phyloP scores from a whole-genome alignment of 208 protist genomes.

The Leishmania martiniquensis region DNA sequence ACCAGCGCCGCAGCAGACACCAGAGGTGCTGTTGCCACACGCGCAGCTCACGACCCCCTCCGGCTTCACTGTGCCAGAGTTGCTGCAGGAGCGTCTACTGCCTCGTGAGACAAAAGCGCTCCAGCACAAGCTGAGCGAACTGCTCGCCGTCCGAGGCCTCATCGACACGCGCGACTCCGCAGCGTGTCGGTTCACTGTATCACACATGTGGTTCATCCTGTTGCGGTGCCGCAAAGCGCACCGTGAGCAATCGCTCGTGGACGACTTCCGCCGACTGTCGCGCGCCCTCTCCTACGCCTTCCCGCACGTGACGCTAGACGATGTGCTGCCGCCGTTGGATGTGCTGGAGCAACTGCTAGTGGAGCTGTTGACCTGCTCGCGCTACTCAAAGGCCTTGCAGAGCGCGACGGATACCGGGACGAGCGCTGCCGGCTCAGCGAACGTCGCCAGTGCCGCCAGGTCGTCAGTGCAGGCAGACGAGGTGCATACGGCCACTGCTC shows the following conservation, averaged over 20 bases:
- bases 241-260: conserved; percentile 26
- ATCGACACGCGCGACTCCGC: conserved; percentile 19
- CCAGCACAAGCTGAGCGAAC: conserved; percentile 22
- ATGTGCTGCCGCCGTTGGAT: conserved; percentile 31
- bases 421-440: background rate
- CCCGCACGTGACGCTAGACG: conserved; percentile 6
- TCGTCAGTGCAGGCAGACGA: background rate
- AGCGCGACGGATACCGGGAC: too few species aligned
- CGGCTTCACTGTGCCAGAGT: conserved; percentile 26
- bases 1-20: background rate
- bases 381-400: background rate
- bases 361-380: conserved; percentile 22
- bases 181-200: conserved; percentile 19
- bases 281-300: conserved; percentile 22
- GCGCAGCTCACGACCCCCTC: conserved; percentile 17
- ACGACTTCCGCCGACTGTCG: conserved; percentile 16
- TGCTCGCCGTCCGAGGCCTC: conserved; percentile 17
- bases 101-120: conserved; percentile 20
- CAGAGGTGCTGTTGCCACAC: conserved; percentile 20
- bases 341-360: conserved; percentile 31
- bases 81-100: conserved; percentile 25
- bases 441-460: background rate
- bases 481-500: background rate
- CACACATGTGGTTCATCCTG: conserved; percentile 26
- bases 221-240: conserved; percentile 34